Evolutionary conservation across 352 stramenopile species (phyloP).

Genomic region (Pythium vanterpoolii): DNA sequence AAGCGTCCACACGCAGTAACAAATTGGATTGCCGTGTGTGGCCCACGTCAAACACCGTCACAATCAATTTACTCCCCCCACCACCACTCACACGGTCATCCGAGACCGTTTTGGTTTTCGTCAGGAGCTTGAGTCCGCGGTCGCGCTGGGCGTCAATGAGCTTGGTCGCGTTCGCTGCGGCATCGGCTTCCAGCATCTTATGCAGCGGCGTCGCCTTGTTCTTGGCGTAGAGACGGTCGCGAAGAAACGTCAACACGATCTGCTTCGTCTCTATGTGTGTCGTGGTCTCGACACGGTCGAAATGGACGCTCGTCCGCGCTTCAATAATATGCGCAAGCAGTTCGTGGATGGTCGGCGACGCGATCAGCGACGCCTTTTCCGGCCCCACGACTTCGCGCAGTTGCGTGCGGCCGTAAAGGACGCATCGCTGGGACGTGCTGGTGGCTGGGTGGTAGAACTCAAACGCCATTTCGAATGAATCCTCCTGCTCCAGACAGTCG

Average conservation of each 20-base stretch:
- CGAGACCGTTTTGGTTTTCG: constrained; percentile 33
- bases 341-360: constrained; percentile 30
- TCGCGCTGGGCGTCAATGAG: constrained; percentile 50
- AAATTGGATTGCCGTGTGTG: constrained; percentile 17
- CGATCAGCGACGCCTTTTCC: constrained; percentile 41
- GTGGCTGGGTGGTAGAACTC: constrained; percentile 55
- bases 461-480: constrained; percentile 58
- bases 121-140: constrained; percentile 63
- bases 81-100: background rate
- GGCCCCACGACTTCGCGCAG: constrained; percentile 67
- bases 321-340: constrained; percentile 60
- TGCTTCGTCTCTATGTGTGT: background rate
- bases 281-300: constrained; percentile 19
- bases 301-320: constrained; percentile 29
- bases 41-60: constrained; percentile 60
- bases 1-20: constrained; percentile 54
- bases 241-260: constrained; percentile 42
- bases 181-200: constrained; percentile 28
- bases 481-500: constrained; percentile 41
- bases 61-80: constrained; percentile 31
- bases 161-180: constrained; percentile 38
- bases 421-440: constrained; percentile 24
- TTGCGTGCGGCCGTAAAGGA: constrained; percentile 37
- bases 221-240: constrained; percentile 61
- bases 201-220: constrained; percentile 63